These are phyloP conservation scores for Boletus huronensis DNA, from an alignment of 768 basidiomycete species.

Conservation along the genomic window DNA sequence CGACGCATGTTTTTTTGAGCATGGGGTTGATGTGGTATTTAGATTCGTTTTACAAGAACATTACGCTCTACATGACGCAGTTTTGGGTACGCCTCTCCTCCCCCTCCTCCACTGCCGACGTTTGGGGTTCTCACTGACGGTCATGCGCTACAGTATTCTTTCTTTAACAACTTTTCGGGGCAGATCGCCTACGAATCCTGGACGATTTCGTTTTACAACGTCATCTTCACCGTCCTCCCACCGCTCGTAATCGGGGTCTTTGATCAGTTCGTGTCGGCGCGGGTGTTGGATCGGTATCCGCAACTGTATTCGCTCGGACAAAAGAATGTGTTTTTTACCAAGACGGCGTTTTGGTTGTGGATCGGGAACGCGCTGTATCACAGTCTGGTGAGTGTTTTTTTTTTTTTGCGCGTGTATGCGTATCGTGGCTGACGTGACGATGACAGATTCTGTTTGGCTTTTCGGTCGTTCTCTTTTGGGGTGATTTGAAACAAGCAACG, in stretches of 20 bases:
- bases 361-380: slow-evolving; percentile 86
- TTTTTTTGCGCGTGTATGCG: background rate
- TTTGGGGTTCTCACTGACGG: background rate
- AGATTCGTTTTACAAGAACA: slow-evolving; percentile 99
- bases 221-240: slow-evolving; percentile 92
- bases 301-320: slow-evolving; percentile 95
- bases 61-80: slow-evolving; percentile 95
- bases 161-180: slow-evolving; percentile 99
- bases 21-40: slow-evolving; percentile 11
- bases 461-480: slow-evolving; percentile 89
- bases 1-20: background rate
- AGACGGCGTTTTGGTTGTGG: slow-evolving; percentile 91
- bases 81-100: slow-evolving; percentile 72
- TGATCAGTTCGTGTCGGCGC: slow-evolving; percentile 96
- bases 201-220: slow-evolving; percentile 96
- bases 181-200: slow-evolving; percentile 99
- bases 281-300: slow-evolving; percentile 94
- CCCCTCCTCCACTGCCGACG: too few relatives aligned
- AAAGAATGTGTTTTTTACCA: slow-evolving; percentile 89
- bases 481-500: slow-evolving; percentile 75
- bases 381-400: slow-evolving; percentile 67
- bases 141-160: slow-evolving; percentile 69
- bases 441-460: slow-evolving; percentile 80
- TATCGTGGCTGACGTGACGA: background rate
- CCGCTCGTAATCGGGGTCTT: slow-evolving; percentile 97